phyloP scores from a whole-genome alignment of 352 stramenopile genomes.

The Phytophthora lateralis region DNA sequence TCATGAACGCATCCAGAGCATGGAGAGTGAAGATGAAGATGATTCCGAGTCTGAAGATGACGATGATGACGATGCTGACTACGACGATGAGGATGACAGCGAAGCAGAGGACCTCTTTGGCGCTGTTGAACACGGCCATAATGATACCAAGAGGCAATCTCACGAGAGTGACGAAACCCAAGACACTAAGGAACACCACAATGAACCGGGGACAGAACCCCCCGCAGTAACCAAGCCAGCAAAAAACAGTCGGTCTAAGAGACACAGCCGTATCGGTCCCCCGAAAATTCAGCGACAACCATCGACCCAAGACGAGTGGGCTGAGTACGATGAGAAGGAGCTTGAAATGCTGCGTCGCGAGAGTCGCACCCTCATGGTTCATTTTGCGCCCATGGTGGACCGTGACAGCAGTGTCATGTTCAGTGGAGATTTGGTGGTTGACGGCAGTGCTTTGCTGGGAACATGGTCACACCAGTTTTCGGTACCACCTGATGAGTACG shows the following conservation, averaged over 20 bases:
- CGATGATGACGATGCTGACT: slow-evolving; percentile 41
- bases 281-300: slow-evolving; percentile 25
- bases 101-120: slow-evolving; percentile 44
- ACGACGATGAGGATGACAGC: slow-evolving; percentile 47
- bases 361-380: slow-evolving; percentile 60
- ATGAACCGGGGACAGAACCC: slow-evolving; percentile 4
- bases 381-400: slow-evolving; percentile 75
- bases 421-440: slow-evolving; percentile 54
- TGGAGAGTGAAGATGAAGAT: slow-evolving; percentile 59
- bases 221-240: slow-evolving; percentile 19
- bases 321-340: slow-evolving; percentile 68
- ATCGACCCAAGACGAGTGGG: slow-evolving; percentile 63
- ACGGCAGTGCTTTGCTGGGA: slow-evolving; percentile 64
- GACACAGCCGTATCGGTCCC: slow-evolving; percentile 9
- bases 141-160: slow-evolving; percentile 1
- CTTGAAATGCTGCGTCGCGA: slow-evolving; percentile 67
- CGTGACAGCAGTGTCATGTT: slow-evolving; percentile 69
- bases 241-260: slow-evolving; percentile 20
- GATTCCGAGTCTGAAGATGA: slow-evolving; percentile 59
- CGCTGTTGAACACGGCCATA: slow-evolving; percentile 7
- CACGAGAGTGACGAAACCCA: slow-evolving; percentile 4
- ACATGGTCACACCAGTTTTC: slow-evolving; percentile 74
- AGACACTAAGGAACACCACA: slow-evolving; percentile 14
- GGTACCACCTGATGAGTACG: slow-evolving; percentile 38
- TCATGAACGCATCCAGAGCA: slow-evolving; percentile 32